phyloP scores from a whole-genome alignment of 805 yeast genomes.

The Tetrapisispora phaffii region DNA sequence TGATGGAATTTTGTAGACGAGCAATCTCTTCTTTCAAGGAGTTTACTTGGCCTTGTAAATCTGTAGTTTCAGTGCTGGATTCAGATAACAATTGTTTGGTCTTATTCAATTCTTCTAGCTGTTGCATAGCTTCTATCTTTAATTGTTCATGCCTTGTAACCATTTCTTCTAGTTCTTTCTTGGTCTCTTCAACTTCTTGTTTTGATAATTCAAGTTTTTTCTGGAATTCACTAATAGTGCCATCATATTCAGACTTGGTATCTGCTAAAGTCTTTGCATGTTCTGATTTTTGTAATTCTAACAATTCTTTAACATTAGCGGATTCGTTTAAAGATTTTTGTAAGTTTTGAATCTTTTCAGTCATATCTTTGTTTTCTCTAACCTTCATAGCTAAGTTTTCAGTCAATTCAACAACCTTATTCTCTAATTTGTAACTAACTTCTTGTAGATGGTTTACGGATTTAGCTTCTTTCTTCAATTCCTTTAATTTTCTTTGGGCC shows the following conservation, averaged over 20 bases:
- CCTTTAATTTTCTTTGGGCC: conserved; percentile 57
- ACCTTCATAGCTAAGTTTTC: conserved; percentile 71
- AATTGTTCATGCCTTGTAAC: conserved; percentile 51
- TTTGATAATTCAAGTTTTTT: conserved; percentile 47
- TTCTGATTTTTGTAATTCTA: conserved; percentile 47
- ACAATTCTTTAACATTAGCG: conserved; percentile 40
- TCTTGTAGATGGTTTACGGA: conserved; percentile 84
- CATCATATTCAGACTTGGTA: conserved; percentile 39
- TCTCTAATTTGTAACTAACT: conserved; percentile 86
- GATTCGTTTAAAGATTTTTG: conserved; percentile 46
- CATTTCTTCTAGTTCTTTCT: conserved; percentile 48
- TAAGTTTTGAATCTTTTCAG: conserved; percentile 46
- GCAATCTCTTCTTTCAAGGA: conserved; percentile 41
- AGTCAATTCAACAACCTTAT: conserved; percentile 93
- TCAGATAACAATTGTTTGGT: conserved; percentile 51
- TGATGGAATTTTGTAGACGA: conserved; percentile 30
- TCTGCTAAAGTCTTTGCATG: conserved; percentile 38
- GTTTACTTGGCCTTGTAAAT: conserved; percentile 50
- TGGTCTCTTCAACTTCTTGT: conserved; percentile 47
- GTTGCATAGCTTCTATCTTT: conserved; percentile 51
- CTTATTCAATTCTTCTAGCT: conserved; percentile 49
- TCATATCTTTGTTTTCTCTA: conserved; percentile 69
- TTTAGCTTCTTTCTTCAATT: conserved; percentile 77
- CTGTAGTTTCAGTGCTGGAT: conserved; percentile 54
- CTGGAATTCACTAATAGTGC: conserved; percentile 41